Conservation (phyloP, 306 rosid species). For the Gynostemma pentaphyllum region DNA sequence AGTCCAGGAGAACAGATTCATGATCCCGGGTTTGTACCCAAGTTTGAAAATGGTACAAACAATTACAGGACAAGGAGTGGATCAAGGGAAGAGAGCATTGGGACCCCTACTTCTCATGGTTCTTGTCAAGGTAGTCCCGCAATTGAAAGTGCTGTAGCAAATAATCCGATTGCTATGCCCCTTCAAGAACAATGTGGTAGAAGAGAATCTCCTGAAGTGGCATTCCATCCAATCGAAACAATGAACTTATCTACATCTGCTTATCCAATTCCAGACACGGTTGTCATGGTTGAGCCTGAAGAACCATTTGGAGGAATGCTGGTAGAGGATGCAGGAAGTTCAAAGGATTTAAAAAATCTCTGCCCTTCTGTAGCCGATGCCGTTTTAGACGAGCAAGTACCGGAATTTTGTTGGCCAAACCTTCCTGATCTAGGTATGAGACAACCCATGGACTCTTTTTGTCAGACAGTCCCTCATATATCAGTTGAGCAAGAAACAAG, state of each 20-base stretch:
- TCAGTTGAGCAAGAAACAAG: conserved; percentile 33
- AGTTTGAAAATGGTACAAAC: conserved; percentile 23
- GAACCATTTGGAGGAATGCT: conserved; percentile 57
- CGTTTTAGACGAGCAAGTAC: conserved; percentile 46
- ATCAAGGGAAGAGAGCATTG: conserved; percentile 60
- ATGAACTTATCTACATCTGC: conserved; percentile 6
- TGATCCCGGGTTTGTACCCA: conserved; percentile 19
- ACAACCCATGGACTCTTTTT: conserved; percentile 24
- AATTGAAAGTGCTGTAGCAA: conserved; percentile 26
- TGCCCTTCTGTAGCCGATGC: conserved; percentile 63
- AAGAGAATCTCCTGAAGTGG: conserved; percentile 36
- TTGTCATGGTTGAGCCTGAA: conserved; percentile 34
- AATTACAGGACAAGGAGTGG: conserved; percentile 37
- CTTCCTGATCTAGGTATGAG: conserved; percentile 35
- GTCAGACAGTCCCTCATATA: conserved; percentile 17
- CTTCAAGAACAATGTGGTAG: conserved; percentile 25
- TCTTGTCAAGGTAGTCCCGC: conserved; percentile 73
- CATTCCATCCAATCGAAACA: conserved; percentile 24
- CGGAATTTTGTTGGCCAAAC: conserved; percentile 39
- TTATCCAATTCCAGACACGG: conserved; percentile 19
- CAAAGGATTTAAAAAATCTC: conserved; percentile 65
- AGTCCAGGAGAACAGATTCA: conserved; percentile 24
- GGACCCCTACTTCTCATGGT: conserved; percentile 61
- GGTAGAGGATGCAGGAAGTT: conserved; percentile 63
- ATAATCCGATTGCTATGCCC: conserved; percentile 28